Evolutionary conservation across 176 grass and related monocot species (phyloP).

Genomic region (Poa annua): DNA sequence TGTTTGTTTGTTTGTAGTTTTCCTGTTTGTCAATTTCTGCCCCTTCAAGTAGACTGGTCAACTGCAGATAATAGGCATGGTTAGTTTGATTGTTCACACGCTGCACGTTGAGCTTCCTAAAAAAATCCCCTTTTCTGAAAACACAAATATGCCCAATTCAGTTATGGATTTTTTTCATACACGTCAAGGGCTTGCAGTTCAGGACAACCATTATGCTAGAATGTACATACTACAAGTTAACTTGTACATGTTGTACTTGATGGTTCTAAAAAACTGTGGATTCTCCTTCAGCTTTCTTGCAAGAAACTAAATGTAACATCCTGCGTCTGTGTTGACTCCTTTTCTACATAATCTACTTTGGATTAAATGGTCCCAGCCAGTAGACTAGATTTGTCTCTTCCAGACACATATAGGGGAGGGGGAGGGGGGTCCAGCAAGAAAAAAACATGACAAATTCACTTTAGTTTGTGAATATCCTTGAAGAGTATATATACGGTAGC

Average conservation of each 20-base stretch:
- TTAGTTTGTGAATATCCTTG: not conserved
- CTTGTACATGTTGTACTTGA: not conserved
- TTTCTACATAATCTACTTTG: not conserved
- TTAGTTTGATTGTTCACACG: not conserved
- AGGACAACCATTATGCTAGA: not conserved
- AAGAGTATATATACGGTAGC: not conserved
- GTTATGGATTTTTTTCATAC: not conserved
- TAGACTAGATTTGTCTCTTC: not conserved
- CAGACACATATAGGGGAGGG: not conserved
- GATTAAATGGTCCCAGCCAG: slow-evolving; percentile 6
- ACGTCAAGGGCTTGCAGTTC: not conserved
- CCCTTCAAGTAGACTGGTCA: not conserved
- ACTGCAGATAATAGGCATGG: not conserved
- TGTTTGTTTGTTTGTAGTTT: slow-evolving; percentile 19
- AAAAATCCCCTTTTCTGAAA: not conserved
- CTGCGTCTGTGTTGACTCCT: slow-evolving; percentile 4
- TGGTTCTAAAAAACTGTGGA: slow-evolving; percentile 6
- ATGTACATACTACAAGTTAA: not conserved
- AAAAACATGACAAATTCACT: not conserved
- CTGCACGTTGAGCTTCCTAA: not conserved
- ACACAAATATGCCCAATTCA: not conserved
- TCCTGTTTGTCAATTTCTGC: slow-evolving; percentile 9
- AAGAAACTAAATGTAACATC: slow-evolving; percentile 17
- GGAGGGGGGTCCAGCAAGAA: not conserved
- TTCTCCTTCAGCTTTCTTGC: slow-evolving; percentile 26